Conservation (phyloP, 2,329 filamentous ascomycete genomes). For the Pestalotiopsis sp. region DNA sequence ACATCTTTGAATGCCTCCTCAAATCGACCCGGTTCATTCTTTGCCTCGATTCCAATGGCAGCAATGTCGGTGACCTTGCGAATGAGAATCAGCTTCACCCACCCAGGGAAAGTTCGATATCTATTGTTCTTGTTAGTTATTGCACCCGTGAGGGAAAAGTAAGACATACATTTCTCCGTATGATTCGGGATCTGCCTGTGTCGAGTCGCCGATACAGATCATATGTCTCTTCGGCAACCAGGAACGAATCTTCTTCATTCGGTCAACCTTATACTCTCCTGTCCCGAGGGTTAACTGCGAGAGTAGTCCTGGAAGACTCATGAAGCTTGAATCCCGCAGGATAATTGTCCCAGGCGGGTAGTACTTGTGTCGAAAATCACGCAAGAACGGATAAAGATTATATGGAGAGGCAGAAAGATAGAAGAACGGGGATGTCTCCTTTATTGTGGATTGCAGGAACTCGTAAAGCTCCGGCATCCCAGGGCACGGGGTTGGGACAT, state of each 20-base stretch:
- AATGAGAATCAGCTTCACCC: constrained; percentile 85
- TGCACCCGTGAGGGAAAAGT: too few species aligned
- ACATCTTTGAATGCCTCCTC: constrained; percentile 80
- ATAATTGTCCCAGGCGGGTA: constrained; percentile 82
- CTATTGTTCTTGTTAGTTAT: constrained; percentile 32
- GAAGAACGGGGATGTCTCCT: constrained; percentile 75
- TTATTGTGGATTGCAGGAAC: constrained; percentile 58
- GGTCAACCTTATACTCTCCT: constrained; percentile 81
- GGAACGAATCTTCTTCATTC: constrained; percentile 74
- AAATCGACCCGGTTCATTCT: constrained; percentile 76
- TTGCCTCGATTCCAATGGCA: constrained; percentile 68
- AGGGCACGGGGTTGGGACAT: constrained; percentile 68
- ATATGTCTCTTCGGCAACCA: constrained; percentile 82
- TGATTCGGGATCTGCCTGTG: constrained; percentile 87
- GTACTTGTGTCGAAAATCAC: constrained; percentile 65
- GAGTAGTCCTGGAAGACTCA: constrained; percentile 79
- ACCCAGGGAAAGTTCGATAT: constrained; percentile 68
- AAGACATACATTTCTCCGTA: constrained; percentile 75
- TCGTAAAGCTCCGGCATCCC: constrained; percentile 88
- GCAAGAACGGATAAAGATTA: constrained; percentile 88
- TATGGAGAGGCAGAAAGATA: constrained; percentile 94
- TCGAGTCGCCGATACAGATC: constrained; percentile 87
- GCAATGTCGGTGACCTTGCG: constrained; percentile 79
- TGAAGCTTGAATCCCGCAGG: constrained; percentile 83
- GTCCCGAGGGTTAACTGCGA: constrained; percentile 80